Base-by-base conservation (phyloP, 352 stramenopile genomes). In the Phytophthora hibernalis region DNA sequence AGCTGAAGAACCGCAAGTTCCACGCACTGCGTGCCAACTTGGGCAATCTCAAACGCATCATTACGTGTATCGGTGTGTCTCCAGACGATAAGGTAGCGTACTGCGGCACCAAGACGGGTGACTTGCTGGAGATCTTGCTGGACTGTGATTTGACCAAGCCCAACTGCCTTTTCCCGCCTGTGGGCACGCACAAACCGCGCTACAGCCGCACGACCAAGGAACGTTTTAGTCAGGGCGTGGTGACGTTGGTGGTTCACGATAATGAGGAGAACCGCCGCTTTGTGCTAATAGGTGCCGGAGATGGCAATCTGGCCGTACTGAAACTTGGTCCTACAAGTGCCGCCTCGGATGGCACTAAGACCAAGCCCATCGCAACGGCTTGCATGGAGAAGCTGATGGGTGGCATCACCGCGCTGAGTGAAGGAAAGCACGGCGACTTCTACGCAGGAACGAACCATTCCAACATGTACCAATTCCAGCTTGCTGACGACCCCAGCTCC, bases 41-140 rank as follows among this genome's bases (percentile, higher is more conserved):
- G 68, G 95, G 96, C n/a, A 96, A 89, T 11, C 83, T 99, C 47
- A 92, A 96, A 70, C 85, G 97, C 55, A 92, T 98, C 26, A 93
- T 98, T 52, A 91, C 90, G 56, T 98, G 92, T 64, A 90, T 99
- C 16, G 87, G 79, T 60, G 95, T 99, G 24, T 93, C 89, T 11
- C 80, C 87, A 6, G 93, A 98, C 68, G 97, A 99, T 71, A 86
- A 91, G 13, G 83, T 97, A 58, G 95, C 91, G 0, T 99, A 98
- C 68, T 94, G 83, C 62, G 97, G 97, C 40, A 99, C 96, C 31
- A 97, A 96, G 66, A 98, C 97, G 0, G 97, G 97, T 47, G 97
- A 99, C 61, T 69, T 99, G 30, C 79, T 99, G 26, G 94, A 98
- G 65, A 97, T 99, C 75, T 86, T 91, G 48, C 83, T 99, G 31